phyloP scores from a whole-genome alignment of 345 rosid genomes.

The Crucihimalaya himalaica region DNA sequence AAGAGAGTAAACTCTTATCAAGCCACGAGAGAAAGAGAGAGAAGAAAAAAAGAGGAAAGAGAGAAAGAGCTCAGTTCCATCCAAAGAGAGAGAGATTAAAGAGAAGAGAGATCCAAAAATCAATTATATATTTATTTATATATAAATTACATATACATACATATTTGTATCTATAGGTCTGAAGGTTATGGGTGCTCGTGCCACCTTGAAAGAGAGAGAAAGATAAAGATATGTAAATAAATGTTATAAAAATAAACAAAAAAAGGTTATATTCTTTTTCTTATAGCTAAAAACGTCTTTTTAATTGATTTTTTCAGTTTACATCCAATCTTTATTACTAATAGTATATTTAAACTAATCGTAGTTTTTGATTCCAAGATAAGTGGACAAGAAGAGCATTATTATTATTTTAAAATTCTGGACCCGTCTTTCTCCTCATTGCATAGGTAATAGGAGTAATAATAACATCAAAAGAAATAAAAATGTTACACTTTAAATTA shows the following conservation, averaged over 20 bases:
- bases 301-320: slow-evolving; percentile 22
- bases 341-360: neutral
- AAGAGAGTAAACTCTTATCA: slow-evolving; percentile 28
- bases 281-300: slow-evolving; percentile 21
- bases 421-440: slow-evolving; percentile 7
- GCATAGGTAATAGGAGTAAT: slow-evolving; percentile 11
- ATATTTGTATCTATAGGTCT: slow-evolving; percentile 25
- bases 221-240: neutral
- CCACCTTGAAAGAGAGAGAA: slow-evolving; percentile 31
- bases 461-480: no score
- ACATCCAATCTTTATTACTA: no score
- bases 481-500: neutral
- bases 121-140: slow-evolving; percentile 26
- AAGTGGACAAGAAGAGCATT: slow-evolving; percentile 33
- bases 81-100: slow-evolving; percentile 22
- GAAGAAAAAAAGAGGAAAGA: neutral
- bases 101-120: slow-evolving; percentile 41
- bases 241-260: neutral
- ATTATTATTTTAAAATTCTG: neutral
- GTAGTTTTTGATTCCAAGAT: slow-evolving; percentile 37
- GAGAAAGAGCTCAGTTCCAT: slow-evolving; percentile 33
- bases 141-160: slow-evolving; percentile 15
- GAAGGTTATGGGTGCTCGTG: slow-evolving; percentile 44
- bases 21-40: slow-evolving; percentile 13
- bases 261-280: slow-evolving; percentile 23